Conservation (phyloP, 164 flowering plant genomes). For the Sextonia rubra region DNA sequence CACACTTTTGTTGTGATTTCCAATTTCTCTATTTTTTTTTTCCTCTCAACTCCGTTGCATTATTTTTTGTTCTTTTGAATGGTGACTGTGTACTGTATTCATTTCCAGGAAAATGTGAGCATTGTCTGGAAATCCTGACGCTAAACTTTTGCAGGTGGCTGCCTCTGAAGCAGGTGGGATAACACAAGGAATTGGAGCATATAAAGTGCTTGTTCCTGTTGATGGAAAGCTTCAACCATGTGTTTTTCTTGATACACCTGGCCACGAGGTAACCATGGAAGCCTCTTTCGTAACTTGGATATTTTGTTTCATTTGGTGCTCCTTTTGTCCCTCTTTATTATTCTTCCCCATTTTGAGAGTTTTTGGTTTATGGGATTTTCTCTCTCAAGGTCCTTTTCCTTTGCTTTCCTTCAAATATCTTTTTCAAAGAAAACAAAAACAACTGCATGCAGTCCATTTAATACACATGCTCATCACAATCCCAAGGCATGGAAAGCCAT, state of each 20-base stretch:
- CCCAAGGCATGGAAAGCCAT: neutral
- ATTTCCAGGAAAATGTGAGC: neutral
- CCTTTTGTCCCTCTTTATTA: neutral
- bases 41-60: neutral
- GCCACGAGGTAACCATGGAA: constrained; percentile 70
- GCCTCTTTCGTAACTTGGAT: neutral
- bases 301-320: neutral
- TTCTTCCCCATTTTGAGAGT: neutral
- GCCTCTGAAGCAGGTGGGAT: constrained; percentile 98
- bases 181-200: constrained; percentile 98
- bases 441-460: neutral
- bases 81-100: neutral
- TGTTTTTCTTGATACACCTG: constrained; percentile 96
- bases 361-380: neutral
- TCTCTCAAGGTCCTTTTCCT: neutral
- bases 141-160: constrained; percentile 55
- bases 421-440: neutral
- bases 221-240: constrained; percentile 76
- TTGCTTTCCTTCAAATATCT: neutral
- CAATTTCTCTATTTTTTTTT: neutral
- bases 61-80: too few relatives aligned
- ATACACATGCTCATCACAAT: neutral
- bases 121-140: constrained; percentile 8
- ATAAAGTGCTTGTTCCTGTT: constrained; percentile 73
- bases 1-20: neutral